Percentiles rank a stretch among this genome's conserved stretches.
Evolutionary conservation across 176 grass and related monocot species (phyloP).

Genomic region (Hsuehochloa calcarea): DNA sequence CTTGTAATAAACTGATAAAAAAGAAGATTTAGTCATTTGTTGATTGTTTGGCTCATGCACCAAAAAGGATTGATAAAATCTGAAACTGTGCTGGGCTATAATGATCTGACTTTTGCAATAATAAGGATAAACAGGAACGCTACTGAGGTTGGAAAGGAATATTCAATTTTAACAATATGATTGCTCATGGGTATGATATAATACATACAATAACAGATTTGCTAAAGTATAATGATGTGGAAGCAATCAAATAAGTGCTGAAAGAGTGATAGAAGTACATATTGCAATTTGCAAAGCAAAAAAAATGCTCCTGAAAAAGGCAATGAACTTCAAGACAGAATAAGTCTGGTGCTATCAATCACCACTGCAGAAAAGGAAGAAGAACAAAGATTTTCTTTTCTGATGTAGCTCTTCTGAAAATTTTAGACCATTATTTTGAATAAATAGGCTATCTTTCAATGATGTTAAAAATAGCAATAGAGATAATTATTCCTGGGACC

Average conservation of each 20-base stretch:
- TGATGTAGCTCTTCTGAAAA: background rate
- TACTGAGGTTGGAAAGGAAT: background rate
- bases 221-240: background rate
- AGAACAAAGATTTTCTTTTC: background rate
- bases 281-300: constrained; percentile 4
- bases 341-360: background rate
- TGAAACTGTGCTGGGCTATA: constrained; percentile 10
- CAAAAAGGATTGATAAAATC: constrained; percentile 17
- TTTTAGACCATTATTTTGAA: background rate
- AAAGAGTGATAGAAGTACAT: constrained; percentile 1
- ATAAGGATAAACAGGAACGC: background rate
- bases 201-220: background rate
- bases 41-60: background rate
- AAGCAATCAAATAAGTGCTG: constrained; percentile 9
- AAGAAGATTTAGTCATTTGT: background rate
- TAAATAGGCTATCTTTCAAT: background rate
- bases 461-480: constrained; percentile 13
- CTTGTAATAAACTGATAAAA: constrained; percentile 12
- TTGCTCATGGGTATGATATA: background rate
- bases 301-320: background rate
- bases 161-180: background rate
- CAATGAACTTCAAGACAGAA: background rate
- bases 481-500: constrained; percentile 7
- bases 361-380: background rate
- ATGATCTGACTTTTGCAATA: background rate